Conservation (phyloP, 768 basidiomycete species). For the Boletellus emodensis region DNA sequence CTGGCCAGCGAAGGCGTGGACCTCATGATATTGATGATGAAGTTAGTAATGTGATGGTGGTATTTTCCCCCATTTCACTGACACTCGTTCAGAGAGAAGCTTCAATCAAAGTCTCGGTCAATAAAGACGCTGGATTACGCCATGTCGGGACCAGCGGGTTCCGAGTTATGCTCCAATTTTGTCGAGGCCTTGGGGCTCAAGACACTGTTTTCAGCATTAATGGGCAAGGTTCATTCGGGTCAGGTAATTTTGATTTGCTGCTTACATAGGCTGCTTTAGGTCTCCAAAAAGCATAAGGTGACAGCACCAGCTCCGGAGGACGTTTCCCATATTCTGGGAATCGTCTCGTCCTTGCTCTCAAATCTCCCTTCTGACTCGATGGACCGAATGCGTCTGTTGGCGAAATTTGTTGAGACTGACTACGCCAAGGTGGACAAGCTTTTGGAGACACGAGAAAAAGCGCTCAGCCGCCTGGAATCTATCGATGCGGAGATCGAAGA, state of each 20-base stretch:
- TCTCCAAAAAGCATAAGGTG: slow-evolving; percentile 62
- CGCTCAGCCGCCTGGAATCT: slow-evolving; percentile 52
- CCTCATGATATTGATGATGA: slow-evolving; percentile 98
- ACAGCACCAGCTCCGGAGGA: slow-evolving; percentile 68
- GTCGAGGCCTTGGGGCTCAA: slow-evolving; percentile 87
- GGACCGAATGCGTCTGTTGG: slow-evolving; percentile 71
- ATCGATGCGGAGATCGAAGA: slow-evolving; percentile 64
- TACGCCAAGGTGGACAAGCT: slow-evolving; percentile 96
- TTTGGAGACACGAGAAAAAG: slow-evolving; percentile 77
- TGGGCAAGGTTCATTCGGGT: slow-evolving; percentile 76
- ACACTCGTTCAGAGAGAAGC: slow-evolving; percentile 60
- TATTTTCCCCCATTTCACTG: slow-evolving; percentile 2
- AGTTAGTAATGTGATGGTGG: slow-evolving; percentile 45
- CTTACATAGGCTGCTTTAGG: slow-evolving; percentile 28
- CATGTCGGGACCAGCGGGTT: slow-evolving; percentile 71
- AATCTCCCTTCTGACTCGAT: slow-evolving; percentile 85
- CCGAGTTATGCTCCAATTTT: slow-evolving; percentile 74
- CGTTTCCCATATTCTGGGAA: slow-evolving; percentile 80
- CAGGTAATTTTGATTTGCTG: neutral
- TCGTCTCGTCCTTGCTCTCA: slow-evolving; percentile 82
- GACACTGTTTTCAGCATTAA: slow-evolving; percentile 84
- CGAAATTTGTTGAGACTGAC: slow-evolving; percentile 90
- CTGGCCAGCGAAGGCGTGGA: slow-evolving; percentile 91
- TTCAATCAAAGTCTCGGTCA: slow-evolving; percentile 72
- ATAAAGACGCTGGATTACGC: slow-evolving; percentile 93